Conservation (phyloP, 2,329 filamentous ascomycete genomes). For the Harringtonia aguacate region DNA sequence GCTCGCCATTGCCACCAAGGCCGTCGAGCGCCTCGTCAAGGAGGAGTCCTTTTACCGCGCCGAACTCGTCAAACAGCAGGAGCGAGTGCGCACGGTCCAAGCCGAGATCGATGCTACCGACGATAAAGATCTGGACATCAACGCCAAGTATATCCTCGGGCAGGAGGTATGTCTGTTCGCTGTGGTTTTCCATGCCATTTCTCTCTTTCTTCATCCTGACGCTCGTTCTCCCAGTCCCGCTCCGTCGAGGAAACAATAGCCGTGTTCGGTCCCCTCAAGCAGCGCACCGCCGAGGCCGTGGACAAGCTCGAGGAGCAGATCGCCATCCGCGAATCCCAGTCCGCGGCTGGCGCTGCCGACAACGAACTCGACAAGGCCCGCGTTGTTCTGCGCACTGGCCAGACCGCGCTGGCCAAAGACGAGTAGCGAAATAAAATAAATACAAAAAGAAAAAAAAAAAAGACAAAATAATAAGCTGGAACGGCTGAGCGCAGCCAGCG, state of each 20-base stretch:
- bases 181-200: background rate
- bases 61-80: conserved; percentile 67
- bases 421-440: background rate
- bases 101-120: conserved; percentile 37
- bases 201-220: conserved; percentile 1
- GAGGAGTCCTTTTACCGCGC: conserved; percentile 86
- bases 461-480: background rate
- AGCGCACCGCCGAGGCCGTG: conserved; percentile 62
- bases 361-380: conserved; percentile 46
- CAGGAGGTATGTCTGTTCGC: conserved; percentile 64
- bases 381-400: conserved; percentile 39
- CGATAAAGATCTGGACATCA: conserved; percentile 50
- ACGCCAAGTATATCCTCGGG: conserved; percentile 67
- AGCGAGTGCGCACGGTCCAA: conserved; percentile 58
- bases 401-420: conserved; percentile 23
- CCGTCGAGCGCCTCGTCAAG: conserved; percentile 76
- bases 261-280: conserved; percentile 61
- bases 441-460: background rate
- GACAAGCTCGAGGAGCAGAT: conserved; percentile 66
- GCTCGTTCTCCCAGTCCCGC: conserved; percentile 43
- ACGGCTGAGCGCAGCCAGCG: too few species aligned
- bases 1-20: conserved; percentile 68
- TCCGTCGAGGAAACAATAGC: conserved; percentile 82
- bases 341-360: conserved; percentile 21
- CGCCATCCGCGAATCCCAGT: conserved; percentile 48